These are phyloP conservation scores for Brasilioporus rufonigricans DNA, from an alignment of 768 basidiomycete genomes.

Conservation along the genomic window DNA sequence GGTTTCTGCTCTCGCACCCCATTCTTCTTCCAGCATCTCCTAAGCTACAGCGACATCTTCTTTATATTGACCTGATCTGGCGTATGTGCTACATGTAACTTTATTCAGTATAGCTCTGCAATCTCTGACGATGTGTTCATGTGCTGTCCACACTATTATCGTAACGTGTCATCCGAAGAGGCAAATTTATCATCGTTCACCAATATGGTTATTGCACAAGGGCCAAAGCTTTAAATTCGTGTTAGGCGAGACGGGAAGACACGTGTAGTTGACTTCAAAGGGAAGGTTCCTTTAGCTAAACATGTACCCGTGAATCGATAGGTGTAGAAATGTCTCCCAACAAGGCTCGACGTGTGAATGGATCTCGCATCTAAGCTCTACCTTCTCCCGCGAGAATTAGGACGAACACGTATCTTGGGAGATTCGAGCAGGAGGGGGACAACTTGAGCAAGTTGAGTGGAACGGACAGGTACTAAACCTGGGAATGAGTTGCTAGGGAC, in stretches of 20 bases:
- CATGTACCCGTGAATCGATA: conserved; percentile 8
- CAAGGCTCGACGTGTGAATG: conserved; percentile 17
- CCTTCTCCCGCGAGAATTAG: conserved; percentile 31
- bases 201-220: neutral
- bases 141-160: neutral
- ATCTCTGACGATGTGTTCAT: conserved; percentile 3
- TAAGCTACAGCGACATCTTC: conserved; percentile 13
- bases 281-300: conserved; percentile 6
- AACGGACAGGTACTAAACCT: neutral
- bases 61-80: conserved; percentile 8
- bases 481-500: neutral
- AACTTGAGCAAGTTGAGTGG: neutral
- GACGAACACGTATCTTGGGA: conserved; percentile 1
- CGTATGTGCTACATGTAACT: conserved; percentile 22
- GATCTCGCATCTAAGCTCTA: conserved; percentile 3
- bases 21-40: conserved; percentile 5
- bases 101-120: conserved; percentile 13
- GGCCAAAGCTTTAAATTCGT: conserved; percentile 2
- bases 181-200: conserved; percentile 8
- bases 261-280: conserved; percentile 1
- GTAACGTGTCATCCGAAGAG: neutral
- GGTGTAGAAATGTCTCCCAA: conserved; percentile 5
- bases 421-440: neutral
- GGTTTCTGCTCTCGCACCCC: conserved; percentile 8
- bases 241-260: conserved; percentile 8